A percentile compares a stretch with the other conserved stretches of the same genome.
These are phyloP conservation scores for Hydrangea macrophylla DNA, from an alignment of 148 eudicot genomes.

Conservation along the genomic window DNA sequence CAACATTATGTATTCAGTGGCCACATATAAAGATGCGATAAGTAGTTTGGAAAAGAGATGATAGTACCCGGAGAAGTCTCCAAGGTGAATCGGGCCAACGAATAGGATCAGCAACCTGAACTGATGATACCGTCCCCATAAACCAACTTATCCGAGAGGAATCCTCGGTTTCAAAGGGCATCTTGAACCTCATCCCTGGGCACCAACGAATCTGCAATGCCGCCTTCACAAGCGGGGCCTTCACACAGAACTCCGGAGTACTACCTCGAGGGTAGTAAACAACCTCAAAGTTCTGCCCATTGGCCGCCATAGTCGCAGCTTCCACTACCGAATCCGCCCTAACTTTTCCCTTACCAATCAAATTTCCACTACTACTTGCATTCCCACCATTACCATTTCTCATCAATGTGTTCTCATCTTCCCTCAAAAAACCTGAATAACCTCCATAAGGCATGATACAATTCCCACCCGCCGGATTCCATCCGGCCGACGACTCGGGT, in stretches of 20 bases:
- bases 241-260: slow-evolving; percentile 89
- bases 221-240: slow-evolving; percentile 61
- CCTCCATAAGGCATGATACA: slow-evolving; percentile 41
- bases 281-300: slow-evolving; percentile 71
- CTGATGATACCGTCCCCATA: slow-evolving; percentile 84
- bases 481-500: slow-evolving; percentile 58
- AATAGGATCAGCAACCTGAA: slow-evolving; percentile 78
- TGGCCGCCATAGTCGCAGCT: slow-evolving; percentile 58
- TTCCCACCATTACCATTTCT: slow-evolving; percentile 42
- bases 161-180: slow-evolving; percentile 97
- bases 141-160: slow-evolving; percentile 94
- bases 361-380: slow-evolving; percentile 17
- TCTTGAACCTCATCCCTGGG: slow-evolving; percentile 91
- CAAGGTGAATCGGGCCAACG: slow-evolving; percentile 96
- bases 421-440: slow-evolving; percentile 62
- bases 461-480: slow-evolving; percentile 56
- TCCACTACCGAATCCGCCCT: slow-evolving; percentile 64
- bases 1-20: not conserved
- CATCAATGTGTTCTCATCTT: slow-evolving; percentile 44
- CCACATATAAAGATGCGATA: not conserved
- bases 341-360: slow-evolving; percentile 44
- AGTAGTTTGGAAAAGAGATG: slow-evolving; percentile 5
- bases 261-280: slow-evolving; percentile 91
- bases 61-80: slow-evolving; percentile 89
- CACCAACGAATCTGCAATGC: slow-evolving; percentile 80